Base-by-base conservation (phyloP, 2,329 filamentous ascomycete genomes). In the Talaromyces sp. region DNA sequence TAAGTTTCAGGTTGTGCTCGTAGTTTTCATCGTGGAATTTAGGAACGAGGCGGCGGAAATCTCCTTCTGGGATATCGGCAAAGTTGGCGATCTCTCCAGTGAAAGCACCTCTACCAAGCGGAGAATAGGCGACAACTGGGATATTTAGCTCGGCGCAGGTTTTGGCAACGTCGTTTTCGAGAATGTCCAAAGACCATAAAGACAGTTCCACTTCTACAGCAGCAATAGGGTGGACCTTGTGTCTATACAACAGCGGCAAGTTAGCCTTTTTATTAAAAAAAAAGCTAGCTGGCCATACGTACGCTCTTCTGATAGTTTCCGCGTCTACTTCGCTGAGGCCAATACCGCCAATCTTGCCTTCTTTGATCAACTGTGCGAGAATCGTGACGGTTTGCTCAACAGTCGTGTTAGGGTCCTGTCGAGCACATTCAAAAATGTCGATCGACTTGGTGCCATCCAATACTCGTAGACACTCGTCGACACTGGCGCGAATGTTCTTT, bases 151-250 rank as follows among this genome's bases (percentile, higher is more conserved):
- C 81, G 1, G 77, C 80, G 63, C 85, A 87, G 1, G 81, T 77
- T 60, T 77, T 69, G 3, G 83, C 82, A 1, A 88, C 78, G 27
- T 80, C 85, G 63, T 88, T 87, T 26, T 80, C 70, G 3, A 87
- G 70, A 50, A 85, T 81, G 29, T 85, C 80, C 2, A 82, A 83
- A 10, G 75, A 75, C 76, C 80, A 87, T 2, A 87, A 74, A 17
- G 80, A 83, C 60, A 87, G 76, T 68, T 88, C 85, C 31, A 86
- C 80, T 66, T 88, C 85, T 6, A 87, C 84, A 0, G 81, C 80
- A 1, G 78, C 77, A 56, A 87, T 81, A 17, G 82, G 83, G 63
- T 81, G 79, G 48, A 85, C 77, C 57, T 61, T 61, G 56, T 58
- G 56, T 41, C 59, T 61, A 43, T 41, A 14, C 12, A 10, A 29